Conservation (phyloP, 176 grass and related monocot species). For the Tillandsia leiboldiana region DNA sequence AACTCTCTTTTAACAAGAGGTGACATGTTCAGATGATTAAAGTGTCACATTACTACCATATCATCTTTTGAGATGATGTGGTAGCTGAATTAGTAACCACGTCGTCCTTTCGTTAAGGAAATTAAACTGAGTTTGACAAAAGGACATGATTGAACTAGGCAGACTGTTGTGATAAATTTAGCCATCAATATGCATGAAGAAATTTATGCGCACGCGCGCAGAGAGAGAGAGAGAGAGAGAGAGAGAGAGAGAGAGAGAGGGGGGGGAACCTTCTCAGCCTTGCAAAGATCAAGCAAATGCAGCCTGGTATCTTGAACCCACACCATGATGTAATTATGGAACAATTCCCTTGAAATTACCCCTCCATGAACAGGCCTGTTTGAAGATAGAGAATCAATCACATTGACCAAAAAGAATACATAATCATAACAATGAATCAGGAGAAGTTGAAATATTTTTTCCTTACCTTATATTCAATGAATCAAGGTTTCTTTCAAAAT, state of each 20-base stretch:
- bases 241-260: neutral
- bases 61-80: no score
- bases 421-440: neutral
- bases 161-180: no score
- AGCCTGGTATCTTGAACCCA: constrained; percentile 88
- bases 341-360: constrained; percentile 79
- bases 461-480: constrained; percentile 84
- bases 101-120: neutral
- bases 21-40: no score
- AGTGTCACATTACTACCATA: no score
- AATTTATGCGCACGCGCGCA: no score
- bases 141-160: no score
- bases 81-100: no score
- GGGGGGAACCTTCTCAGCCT: constrained; percentile 55
- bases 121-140: no score
- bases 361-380: constrained; percentile 67
- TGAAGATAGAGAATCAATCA: constrained; percentile 17
- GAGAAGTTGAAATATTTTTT: neutral
- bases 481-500: constrained; percentile 87
- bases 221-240: neutral
- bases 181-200: no score
- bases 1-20: no score
- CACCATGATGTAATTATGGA: constrained; percentile 78
- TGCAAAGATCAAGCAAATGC: constrained; percentile 88
- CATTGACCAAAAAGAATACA: constrained; percentile 5